Conservation (phyloP, 176 grass and related monocot species). For the Bromus sterilis region DNA sequence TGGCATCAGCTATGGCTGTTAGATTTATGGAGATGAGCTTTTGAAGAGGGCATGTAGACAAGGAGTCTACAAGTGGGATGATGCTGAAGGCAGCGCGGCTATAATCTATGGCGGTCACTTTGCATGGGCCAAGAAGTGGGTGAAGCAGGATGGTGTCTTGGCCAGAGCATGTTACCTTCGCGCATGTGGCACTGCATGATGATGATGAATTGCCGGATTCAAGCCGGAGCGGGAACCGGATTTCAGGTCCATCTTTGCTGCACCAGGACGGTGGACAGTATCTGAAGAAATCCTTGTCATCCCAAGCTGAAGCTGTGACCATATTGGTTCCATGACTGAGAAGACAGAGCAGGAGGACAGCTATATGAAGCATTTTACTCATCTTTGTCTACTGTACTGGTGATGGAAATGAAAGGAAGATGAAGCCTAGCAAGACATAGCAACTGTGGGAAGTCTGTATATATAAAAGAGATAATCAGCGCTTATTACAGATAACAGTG, state of each 20-base stretch:
- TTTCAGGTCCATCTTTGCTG: neutral
- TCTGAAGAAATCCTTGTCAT: neutral
- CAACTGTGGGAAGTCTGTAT: too few species aligned
- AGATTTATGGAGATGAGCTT: too few species aligned
- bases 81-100: neutral
- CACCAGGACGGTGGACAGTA: neutral
- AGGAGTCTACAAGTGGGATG: neutral
- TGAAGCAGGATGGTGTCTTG: conserved; percentile 24
- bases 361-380: too few species aligned
- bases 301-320: neutral
- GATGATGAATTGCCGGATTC: neutral
- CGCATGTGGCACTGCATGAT: too few species aligned
- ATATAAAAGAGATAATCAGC: too few species aligned
- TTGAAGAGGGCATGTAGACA: neutral
- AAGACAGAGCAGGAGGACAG: neutral
- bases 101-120: too few species aligned
- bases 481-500: too few species aligned
- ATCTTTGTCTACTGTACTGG: too few species aligned
- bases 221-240: neutral
- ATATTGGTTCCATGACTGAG: neutral
- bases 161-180: conserved; percentile 27
- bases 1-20: too few species aligned
- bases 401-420: too few species aligned
- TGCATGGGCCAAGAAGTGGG: neutral
- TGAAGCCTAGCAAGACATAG: too few species aligned